A percentile compares a stretch with the other conserved stretches of the same genome.
Conservation (phyloP, 805 yeast species). For the Metschnikowia similis region DNA sequence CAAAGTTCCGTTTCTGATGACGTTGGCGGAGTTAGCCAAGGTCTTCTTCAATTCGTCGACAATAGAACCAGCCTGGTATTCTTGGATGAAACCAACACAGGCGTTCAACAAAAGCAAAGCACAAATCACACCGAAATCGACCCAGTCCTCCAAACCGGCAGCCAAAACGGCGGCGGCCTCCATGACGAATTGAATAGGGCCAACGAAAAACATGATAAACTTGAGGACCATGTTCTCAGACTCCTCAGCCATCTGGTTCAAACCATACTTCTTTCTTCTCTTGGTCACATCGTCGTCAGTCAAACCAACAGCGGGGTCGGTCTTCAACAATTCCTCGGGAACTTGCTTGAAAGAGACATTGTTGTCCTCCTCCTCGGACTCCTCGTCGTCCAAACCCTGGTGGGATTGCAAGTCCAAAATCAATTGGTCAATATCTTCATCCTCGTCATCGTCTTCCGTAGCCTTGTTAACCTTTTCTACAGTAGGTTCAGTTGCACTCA, state of each 20-base stretch:
- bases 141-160: slow-evolving; percentile 97
- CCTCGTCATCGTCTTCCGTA: slow-evolving; percentile 49
- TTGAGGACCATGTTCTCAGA: slow-evolving; percentile 73
- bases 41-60: slow-evolving; percentile 95
- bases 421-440: slow-evolving; percentile 57
- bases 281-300: slow-evolving; percentile 69
- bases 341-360: slow-evolving; percentile 55
- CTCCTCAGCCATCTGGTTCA: slow-evolving; percentile 88
- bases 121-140: slow-evolving; percentile 95
- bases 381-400: slow-evolving; percentile 36
- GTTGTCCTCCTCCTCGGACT: slow-evolving; percentile 28
- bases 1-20: slow-evolving; percentile 76
- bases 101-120: slow-evolving; percentile 86
- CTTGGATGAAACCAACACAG: slow-evolving; percentile 92
- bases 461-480: slow-evolving; percentile 49
- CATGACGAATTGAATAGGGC: slow-evolving; percentile 97
- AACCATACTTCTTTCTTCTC: slow-evolving; percentile 89
- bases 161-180: slow-evolving; percentile 94
- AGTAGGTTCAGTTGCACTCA: slow-evolving; percentile 49
- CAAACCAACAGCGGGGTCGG: slow-evolving; percentile 77
- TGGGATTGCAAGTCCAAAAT: slow-evolving; percentile 75
- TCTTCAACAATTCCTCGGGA: slow-evolving; percentile 80
- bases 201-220: slow-evolving; percentile 83
- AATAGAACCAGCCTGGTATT: slow-evolving; percentile 97
- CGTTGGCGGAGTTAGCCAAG: slow-evolving; percentile 83